Evolutionary conservation across 108 stramenopile genomes (phyloP), one percentile per base, ranked within the genome.

Genomic region (Conticribra weissflogii): DNA sequence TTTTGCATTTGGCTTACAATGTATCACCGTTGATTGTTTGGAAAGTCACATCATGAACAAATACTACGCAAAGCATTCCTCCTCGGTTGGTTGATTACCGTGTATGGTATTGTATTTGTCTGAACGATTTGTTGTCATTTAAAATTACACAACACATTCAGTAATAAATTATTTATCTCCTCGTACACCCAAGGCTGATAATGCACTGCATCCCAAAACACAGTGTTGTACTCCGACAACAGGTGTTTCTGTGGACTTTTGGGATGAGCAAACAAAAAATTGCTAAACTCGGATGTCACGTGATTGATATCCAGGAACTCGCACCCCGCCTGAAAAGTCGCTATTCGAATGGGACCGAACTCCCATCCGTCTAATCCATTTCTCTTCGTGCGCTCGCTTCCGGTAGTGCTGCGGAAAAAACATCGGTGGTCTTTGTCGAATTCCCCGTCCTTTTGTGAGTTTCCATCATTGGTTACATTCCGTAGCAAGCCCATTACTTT

Each of bases 371-470:
- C 29, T 1, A 59, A 18, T 19, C 3, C 9, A 15, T 70, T 33
- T 0, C 25, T 58, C 19, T 0, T 29, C 4, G 58, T 22, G 32
- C 58, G 33, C 3, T 2, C 36, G 3, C 48, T 19, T 32, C 58
- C 68, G 16, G 68, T 59, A 21, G 68, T 70, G 17, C 49, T 59
- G 23, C 46, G 59, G 47, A 21, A 70, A 52, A 70, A 70, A 28
- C 68, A 70, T 22, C 68, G 25, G 9, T 52, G 34, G 17, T 2
- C 23, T 12, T 30, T 24, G 15, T 1, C 2, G 16, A 22, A 17
- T n/a, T 41, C 59, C 21, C 24, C 29, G 32, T 17, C 15, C 31
- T n/a, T n/a, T n/a, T n/a, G n/a, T n/a, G n/a, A n/a, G n/a, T 24
- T 27, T 15, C 23, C 36, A 24, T 30, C 54, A 15, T 31, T 0